Evolutionary conservation across 495 filamentous ascomycete genomes (phyloP).

Genomic region (Lichina pygmaea): DNA sequence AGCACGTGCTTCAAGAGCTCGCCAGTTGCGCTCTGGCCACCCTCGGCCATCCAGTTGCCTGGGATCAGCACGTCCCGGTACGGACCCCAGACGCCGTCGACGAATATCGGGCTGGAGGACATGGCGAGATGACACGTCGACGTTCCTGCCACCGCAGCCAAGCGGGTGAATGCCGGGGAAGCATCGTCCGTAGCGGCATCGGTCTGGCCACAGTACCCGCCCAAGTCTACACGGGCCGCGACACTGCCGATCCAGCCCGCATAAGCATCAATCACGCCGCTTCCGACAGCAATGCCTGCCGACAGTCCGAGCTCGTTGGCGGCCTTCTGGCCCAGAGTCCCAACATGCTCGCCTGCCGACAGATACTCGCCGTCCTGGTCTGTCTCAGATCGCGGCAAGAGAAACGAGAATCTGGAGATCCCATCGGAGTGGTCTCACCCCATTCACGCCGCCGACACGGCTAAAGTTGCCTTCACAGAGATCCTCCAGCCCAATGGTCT

Average conservation of each 20-base stretch:
- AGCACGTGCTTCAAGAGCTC: slow-evolving; percentile 83
- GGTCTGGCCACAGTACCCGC: slow-evolving; percentile 27
- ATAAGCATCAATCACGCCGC: slow-evolving; percentile 93
- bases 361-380: slow-evolving; percentile 64
- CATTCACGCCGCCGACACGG: slow-evolving; percentile 77
- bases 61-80: slow-evolving; percentile 85
- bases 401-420: slow-evolving; percentile 1
- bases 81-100: slow-evolving; percentile 84
- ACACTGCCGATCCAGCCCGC: slow-evolving; percentile 97
- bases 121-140: slow-evolving; percentile 94
- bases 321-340: slow-evolving; percentile 59
- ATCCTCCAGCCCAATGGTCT: slow-evolving; percentile 57
- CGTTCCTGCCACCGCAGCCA: slow-evolving; percentile 89
- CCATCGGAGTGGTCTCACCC: slow-evolving; percentile 43
- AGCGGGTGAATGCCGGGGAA: slow-evolving; percentile 71
- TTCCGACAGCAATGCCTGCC: slow-evolving; percentile 71
- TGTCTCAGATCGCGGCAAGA: neutral
- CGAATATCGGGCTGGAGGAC: slow-evolving; percentile 75
- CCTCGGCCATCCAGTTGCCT: slow-evolving; percentile 84
- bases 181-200: slow-evolving; percentile 45
- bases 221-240: slow-evolving; percentile 68
- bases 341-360: slow-evolving; percentile 75
- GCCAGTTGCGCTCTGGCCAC: slow-evolving; percentile 84
- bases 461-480: slow-evolving; percentile 63
- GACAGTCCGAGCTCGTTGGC: slow-evolving; percentile 63